phyloP scores from a whole-genome alignment of 345 rosid genomes.

The Angophora floribunda region DNA sequence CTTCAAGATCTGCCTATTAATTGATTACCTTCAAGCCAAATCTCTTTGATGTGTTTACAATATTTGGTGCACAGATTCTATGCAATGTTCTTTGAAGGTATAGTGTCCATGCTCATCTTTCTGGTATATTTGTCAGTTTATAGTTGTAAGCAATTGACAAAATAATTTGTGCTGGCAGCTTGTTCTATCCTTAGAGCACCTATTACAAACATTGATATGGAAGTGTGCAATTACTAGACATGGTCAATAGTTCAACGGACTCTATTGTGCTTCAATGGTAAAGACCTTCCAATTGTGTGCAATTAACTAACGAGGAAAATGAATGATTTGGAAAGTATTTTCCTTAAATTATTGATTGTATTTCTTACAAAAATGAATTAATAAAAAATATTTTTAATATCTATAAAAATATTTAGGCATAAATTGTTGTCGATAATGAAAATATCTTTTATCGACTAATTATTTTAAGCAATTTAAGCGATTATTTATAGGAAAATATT shows the following conservation, averaged over 20 bases:
- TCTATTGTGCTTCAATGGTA: conserved; percentile 10
- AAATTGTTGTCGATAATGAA: too few relatives aligned
- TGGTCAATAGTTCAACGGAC: conserved; percentile 67
- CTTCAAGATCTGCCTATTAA: conserved; percentile 36
- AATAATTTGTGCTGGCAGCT: conserved; percentile 31
- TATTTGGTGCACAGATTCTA: conserved; percentile 37
- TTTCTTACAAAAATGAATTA: too few relatives aligned
- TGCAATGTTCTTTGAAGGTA: conserved; percentile 70
- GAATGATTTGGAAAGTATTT: too few relatives aligned
- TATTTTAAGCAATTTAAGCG: too few relatives aligned
- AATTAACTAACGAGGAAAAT: too few relatives aligned
- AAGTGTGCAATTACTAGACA: conserved; percentile 35
- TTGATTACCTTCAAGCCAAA: conserved; percentile 34
- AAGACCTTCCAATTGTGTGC: neutral
- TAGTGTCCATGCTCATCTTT: neutral
- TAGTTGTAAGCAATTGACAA: neutral
- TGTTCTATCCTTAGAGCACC: conserved; percentile 84
- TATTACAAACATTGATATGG: conserved; percentile 34
- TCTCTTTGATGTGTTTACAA: conserved; percentile 52
- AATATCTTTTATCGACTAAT: too few relatives aligned
- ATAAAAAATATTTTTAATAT: too few relatives aligned
- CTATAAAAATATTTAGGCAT: too few relatives aligned
- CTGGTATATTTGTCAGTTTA: too few relatives aligned
- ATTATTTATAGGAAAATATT: too few relatives aligned
- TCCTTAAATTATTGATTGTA: too few relatives aligned